Conservation (phyloP, 1,284 basidiomycete species). For the Cutaneotrichosporon daszewskae region DNA sequence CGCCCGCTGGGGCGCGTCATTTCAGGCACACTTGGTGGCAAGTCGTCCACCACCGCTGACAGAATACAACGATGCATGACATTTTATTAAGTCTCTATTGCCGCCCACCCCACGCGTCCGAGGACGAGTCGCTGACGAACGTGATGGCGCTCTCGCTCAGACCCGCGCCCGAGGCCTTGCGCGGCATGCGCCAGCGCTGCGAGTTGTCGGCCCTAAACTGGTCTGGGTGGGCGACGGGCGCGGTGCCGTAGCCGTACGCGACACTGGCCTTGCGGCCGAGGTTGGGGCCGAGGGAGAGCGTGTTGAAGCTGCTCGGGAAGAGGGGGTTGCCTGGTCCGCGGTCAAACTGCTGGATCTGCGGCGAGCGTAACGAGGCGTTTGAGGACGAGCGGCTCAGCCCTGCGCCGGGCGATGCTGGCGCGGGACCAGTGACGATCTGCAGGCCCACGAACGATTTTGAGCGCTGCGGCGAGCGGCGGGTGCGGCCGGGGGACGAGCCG, state of each 20-base stretch:
- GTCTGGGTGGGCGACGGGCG: neutral
- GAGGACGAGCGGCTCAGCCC: neutral
- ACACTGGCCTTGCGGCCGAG: conserved; percentile 34
- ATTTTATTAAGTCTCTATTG: too few relatives aligned
- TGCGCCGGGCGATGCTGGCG: neutral
- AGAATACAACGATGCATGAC: too few relatives aligned
- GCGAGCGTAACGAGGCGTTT: neutral
- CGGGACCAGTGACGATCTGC: conserved; percentile 30
- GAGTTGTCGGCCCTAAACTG: conserved; percentile 10
- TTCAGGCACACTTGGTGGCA: too few relatives aligned
- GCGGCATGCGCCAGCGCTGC: conserved; percentile 9
- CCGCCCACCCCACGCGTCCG: too few relatives aligned
- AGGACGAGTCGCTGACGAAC: conserved; percentile 38
- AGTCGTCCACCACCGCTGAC: too few relatives aligned
- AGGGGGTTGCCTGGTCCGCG: conserved; percentile 41
- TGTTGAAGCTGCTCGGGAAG: conserved; percentile 41
- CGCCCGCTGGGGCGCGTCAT: too few relatives aligned
- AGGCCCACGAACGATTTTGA: conserved; percentile 41
- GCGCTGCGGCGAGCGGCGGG: neutral
- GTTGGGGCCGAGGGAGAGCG: conserved; percentile 36
- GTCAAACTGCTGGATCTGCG: conserved; percentile 21
- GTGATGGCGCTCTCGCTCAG: conserved; percentile 47
- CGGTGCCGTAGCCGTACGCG: neutral
- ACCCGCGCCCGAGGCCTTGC: conserved; percentile 38
- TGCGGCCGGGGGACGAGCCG: neutral